These are phyloP conservation scores for Komagataella populi DNA, from an alignment of 805 yeast genomes.

Conservation along the genomic window DNA sequence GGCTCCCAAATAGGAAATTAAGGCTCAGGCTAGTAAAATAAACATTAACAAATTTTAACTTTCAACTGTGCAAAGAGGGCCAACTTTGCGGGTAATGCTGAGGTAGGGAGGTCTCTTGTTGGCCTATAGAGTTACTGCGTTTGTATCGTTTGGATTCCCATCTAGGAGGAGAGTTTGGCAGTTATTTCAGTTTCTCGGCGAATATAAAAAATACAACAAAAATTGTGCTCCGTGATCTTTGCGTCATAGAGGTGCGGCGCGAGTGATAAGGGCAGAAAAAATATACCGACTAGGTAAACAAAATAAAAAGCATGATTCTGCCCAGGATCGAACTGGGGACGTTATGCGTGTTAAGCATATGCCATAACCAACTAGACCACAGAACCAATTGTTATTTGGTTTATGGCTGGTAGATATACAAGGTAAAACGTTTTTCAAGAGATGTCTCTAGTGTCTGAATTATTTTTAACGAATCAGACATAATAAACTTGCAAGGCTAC, in stretches of 20 bases:
- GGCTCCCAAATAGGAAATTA: neutral
- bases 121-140: no score
- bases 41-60: no score
- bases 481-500: no score
- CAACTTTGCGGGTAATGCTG: no score
- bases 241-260: neutral
- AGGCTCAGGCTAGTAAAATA: neutral
- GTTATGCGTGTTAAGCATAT: conserved; percentile 99
- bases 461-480: no score
- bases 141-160: no score
- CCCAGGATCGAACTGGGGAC: conserved; percentile 99
- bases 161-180: neutral
- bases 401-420: neutral
- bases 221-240: neutral
- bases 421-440: neutral
- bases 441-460: no score
- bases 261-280: no score
- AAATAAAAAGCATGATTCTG: conserved; percentile 62
- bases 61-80: no score
- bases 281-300: conserved; percentile 8
- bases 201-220: no score
- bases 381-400: conserved; percentile 18
- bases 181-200: no score
- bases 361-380: conserved; percentile 99
- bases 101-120: no score